Evolutionary conservation across 441 rosid genomes (phyloP).

Genomic region (Corymbia calophylla): DNA sequence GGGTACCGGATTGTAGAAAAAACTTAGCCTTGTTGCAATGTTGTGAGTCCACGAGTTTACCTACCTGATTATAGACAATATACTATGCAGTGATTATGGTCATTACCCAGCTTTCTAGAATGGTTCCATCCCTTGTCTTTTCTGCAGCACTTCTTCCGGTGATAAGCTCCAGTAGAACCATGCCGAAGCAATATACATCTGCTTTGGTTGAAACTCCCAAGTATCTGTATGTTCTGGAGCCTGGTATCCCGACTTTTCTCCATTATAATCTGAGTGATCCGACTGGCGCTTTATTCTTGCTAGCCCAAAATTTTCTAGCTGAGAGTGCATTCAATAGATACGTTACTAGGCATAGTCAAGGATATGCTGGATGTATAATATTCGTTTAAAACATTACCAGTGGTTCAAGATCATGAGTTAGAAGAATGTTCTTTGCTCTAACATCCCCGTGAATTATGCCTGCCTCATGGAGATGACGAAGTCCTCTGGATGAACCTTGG

Average conservation of each 20-base stretch:
- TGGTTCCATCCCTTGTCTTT: background rate
- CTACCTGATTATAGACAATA: background rate
- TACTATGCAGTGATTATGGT: background rate
- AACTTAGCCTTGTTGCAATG: background rate
- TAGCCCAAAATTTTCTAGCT: constrained; percentile 47
- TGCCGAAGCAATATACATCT: constrained; percentile 50
- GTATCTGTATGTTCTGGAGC: constrained; percentile 42
- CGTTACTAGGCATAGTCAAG: background rate
- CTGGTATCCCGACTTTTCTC: constrained; percentile 25
- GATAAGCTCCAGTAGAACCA: constrained; percentile 40
- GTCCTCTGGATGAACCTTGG: constrained; percentile 29
- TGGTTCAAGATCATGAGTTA: constrained; percentile 36
- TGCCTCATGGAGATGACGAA: constrained; percentile 29
- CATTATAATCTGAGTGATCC: constrained; percentile 13
- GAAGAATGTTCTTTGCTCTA: constrained; percentile 49
- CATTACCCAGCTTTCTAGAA: constrained; percentile 27
- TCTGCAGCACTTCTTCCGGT: constrained; percentile 20
- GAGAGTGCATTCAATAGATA: background rate
- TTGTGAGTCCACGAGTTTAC: background rate
- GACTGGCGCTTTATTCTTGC: constrained; percentile 6
- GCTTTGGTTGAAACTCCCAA: constrained; percentile 26
- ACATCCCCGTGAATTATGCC: constrained; percentile 45
- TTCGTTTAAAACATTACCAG: constrained; percentile 27
- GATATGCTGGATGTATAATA: background rate
- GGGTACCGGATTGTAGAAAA: background rate